Conservation (phyloP, 306 rosid genomes). For the Vachellia collinsii region DNA sequence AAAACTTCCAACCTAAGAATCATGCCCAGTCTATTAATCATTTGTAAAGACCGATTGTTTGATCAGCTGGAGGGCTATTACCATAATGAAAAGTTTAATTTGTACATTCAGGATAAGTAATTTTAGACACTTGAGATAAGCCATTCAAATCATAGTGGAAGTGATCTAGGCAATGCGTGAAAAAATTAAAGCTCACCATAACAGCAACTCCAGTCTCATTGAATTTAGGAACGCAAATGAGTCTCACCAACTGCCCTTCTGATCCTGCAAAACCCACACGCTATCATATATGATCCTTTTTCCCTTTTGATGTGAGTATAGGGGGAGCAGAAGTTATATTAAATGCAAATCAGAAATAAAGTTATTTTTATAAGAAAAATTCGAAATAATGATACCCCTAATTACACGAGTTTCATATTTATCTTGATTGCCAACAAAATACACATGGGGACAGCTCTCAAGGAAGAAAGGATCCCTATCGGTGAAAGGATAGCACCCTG, state of each 20-base stretch:
- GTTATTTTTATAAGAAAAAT: slow-evolving; percentile 18
- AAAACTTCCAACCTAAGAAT: slow-evolving; percentile 16
- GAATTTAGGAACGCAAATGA: slow-evolving; percentile 82
- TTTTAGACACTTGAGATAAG: slow-evolving; percentile 11
- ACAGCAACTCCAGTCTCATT: slow-evolving; percentile 84
- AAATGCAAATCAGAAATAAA: slow-evolving; percentile 28
- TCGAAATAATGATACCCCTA: slow-evolving; percentile 58
- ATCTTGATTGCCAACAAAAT: slow-evolving; percentile 89
- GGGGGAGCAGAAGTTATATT: slow-evolving; percentile 25
- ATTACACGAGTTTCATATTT: slow-evolving; percentile 69
- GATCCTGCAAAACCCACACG: slow-evolving; percentile 57
- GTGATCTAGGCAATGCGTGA: background rate
- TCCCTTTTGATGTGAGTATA: background rate
- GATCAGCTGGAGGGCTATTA: slow-evolving; percentile 5
- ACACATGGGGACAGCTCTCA: slow-evolving; percentile 91
- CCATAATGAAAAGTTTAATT: slow-evolving; percentile 23
- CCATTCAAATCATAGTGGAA: background rate
- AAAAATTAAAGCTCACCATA: slow-evolving; percentile 59
- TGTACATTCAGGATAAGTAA: background rate
- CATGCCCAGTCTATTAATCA: slow-evolving; percentile 6
- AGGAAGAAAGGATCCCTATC: slow-evolving; percentile 89
- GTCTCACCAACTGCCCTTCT: slow-evolving; percentile 90
- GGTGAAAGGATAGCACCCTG: slow-evolving; percentile 93
- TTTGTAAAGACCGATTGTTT: slow-evolving; percentile 5
- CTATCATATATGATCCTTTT: background rate